Evolutionary conservation across 2,329 filamentous ascomycete species (phyloP), one percentile per base, ranked within the genome.

Genomic region (Talaromyces sp.): DNA sequence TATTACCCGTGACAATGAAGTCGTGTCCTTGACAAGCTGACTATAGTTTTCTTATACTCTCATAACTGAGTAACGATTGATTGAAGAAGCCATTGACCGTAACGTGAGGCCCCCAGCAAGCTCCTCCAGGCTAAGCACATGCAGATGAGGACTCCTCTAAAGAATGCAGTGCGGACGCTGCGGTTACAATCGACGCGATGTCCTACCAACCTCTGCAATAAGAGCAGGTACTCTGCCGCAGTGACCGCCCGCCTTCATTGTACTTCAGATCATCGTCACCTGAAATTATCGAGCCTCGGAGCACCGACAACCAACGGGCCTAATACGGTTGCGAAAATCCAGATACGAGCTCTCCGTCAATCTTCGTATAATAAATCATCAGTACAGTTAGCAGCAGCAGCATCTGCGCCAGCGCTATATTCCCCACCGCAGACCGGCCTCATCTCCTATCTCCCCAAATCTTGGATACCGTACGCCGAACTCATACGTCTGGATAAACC

Each of bases 391-490:
- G 37, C 35, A 37, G 45, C 49, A 31, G 24, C 57, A 27, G 19
- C 43, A 39, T 27, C 56, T 16, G 58, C 58, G 24, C 56, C 58
- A 47, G 65, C 72, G 47, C 74, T 74, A 64, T 84, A 84, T 69
- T 74, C 70, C n/a, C 78, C 79, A 13, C 82, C 82, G 1, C 78
- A 74, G 19, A 81, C 72, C 2, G 82, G 82, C 6, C 59, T 84
- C 19, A 69, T 84, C 58, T 79, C 81, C 13, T 75, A 71, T 47
- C 70, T 86, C 10, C 83, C 84, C 1, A 70, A 68, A 7, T 78
- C 81, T 69, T 85, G 83, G 82, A 78, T 86, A 43, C 84, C 84
- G 3, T 86, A 85, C 49, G 67, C 67, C 27, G 67, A 68, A 49
- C 56, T 68, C 14, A 78, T 84, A 62, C 83, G 84, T 16, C 74